phyloP scores from a whole-genome alignment of 2,329 filamentous ascomycete genomes.

The Nemania serpens region DNA sequence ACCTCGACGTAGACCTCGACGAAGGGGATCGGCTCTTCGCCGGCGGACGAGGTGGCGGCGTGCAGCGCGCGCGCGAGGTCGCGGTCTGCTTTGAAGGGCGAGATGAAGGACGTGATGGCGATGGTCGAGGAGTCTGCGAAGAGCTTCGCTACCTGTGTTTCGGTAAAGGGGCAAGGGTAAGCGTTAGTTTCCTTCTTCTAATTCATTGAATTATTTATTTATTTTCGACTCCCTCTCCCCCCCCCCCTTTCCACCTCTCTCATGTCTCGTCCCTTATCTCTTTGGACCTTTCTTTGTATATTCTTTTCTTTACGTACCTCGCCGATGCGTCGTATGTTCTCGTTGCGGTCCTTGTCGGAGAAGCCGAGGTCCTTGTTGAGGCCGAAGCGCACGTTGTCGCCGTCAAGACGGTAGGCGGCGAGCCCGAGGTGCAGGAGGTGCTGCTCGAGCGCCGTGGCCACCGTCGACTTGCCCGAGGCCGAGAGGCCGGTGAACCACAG shows the following conservation, averaged over 20 bases:
- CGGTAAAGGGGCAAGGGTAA: neutral
- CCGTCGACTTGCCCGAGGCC: constrained; percentile 95
- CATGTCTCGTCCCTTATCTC: neutral
- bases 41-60: constrained; percentile 55
- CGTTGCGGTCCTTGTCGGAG: constrained; percentile 87
- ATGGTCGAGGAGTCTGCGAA: constrained; percentile 90
- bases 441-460: constrained; percentile 95
- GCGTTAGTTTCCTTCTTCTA: constrained; percentile 13
- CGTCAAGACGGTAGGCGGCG: constrained; percentile 89
- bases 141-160: constrained; percentile 80
- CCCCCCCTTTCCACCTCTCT: too few relatives aligned
- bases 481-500: constrained; percentile 98
- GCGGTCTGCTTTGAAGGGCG: constrained; percentile 87
- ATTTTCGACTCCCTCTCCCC: too few relatives aligned
- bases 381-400: constrained; percentile 97
- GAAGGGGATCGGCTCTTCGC: constrained; percentile 75
- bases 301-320: constrained; percentile 58
- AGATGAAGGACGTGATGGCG: constrained; percentile 96
- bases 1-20: constrained; percentile 95
- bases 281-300: neutral
- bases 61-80: constrained; percentile 82
- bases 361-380: constrained; percentile 98
- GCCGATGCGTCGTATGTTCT: constrained; percentile 96
- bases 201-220: too few relatives aligned
- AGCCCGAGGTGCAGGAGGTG: constrained; percentile 86